A percentile compares a stretch with the other conserved stretches of the same genome.
Evolutionary conservation across 2,329 filamentous ascomycete genomes (phyloP).

Genomic region (Capronia americana): DNA sequence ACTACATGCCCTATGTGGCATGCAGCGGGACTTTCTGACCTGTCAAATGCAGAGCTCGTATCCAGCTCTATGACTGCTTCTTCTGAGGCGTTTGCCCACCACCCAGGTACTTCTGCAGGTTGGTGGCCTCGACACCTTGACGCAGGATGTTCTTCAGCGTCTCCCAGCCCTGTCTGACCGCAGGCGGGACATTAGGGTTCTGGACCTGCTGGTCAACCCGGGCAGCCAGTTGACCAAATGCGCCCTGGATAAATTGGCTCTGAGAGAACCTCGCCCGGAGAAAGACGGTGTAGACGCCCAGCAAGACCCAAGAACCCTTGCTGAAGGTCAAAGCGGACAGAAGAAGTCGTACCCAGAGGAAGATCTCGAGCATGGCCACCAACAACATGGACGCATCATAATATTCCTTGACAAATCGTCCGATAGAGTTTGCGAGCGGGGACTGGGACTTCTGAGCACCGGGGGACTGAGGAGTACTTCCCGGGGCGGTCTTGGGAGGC

Average conservation of each 20-base stretch:
- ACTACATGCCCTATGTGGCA: background rate
- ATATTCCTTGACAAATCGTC: slow-evolving; percentile 95
- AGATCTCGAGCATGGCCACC: slow-evolving; percentile 85
- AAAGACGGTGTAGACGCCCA: slow-evolving; percentile 87
- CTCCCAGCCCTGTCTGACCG: slow-evolving; percentile 79
- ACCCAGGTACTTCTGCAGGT: slow-evolving; percentile 74
- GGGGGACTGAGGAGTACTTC: slow-evolving; percentile 63
- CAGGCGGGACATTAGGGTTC: slow-evolving; percentile 84
- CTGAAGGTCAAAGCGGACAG: slow-evolving; percentile 84
- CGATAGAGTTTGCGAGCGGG: slow-evolving; percentile 81
- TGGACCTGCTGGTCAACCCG: slow-evolving; percentile 81
- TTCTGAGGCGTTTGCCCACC: slow-evolving; percentile 49
- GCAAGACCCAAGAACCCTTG: slow-evolving; percentile 87
- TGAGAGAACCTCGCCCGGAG: slow-evolving; percentile 87
- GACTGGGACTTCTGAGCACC: slow-evolving; percentile 56
- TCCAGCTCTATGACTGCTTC: slow-evolving; percentile 54
- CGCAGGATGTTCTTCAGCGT: slow-evolving; percentile 73
- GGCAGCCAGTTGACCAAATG: slow-evolving; percentile 73
- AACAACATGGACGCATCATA: slow-evolving; percentile 96
- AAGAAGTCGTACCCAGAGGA: slow-evolving; percentile 82
- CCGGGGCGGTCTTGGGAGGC: slow-evolving; percentile 63
- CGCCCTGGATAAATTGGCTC: slow-evolving; percentile 89
- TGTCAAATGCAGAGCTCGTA: background rate
- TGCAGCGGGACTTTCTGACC: background rate
- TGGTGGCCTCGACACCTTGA: slow-evolving; percentile 80